Base-by-base conservation (phyloP, 192 early-diverging fungal species). In the Coemansia sp. region DNA sequence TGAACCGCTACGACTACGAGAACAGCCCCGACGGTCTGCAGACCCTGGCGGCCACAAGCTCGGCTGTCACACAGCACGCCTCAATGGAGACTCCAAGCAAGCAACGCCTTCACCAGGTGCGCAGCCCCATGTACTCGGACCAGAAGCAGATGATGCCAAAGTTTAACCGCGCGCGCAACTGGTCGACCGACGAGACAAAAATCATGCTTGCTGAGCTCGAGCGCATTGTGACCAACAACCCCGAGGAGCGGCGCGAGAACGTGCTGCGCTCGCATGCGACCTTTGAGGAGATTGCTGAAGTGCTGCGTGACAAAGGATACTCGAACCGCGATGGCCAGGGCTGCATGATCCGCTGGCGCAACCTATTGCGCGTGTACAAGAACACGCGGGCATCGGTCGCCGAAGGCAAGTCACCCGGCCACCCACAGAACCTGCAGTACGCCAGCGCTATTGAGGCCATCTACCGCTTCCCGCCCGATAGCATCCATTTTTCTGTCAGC, bases 321-420 rank as follows among this genome's bases (percentile, higher is more conserved):
- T 31, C 38, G 38, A 71, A 72, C 78, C 70, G 80, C 57, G 80
- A 82, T 26, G 75, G 75, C 63, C 80, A 82, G 45, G 80, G 74
- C 8, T 82, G 80, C 64, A 77, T 82, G 80, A 77, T 82, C 70
- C 80, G 80, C 74, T 82, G 80, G 80, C 80, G 80, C 80, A 82
- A 82, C 43, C 82, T 92, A 41, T 85, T 96, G 62, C 89, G 90
- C 55, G 68, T 94, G 38, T 96, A 94, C 79, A 74, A 87, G 68
- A 87, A 93, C 53, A 87, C 88, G 54, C 82, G 85, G 56, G 84
- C 87, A 35, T 75, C 85, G n/a, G 77, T 88, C 50, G 87, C 87
- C 59, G 79, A 82, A n/a, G 74, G 74, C 54, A 71, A 82, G 59
- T 70, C 74, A 45, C 69, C 70, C 8, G 41, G 61, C 9, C 61